These are phyloP conservation scores for Citrus trifoliata DNA, from an alignment of 345 rosid species.

Conservation along the genomic window DNA sequence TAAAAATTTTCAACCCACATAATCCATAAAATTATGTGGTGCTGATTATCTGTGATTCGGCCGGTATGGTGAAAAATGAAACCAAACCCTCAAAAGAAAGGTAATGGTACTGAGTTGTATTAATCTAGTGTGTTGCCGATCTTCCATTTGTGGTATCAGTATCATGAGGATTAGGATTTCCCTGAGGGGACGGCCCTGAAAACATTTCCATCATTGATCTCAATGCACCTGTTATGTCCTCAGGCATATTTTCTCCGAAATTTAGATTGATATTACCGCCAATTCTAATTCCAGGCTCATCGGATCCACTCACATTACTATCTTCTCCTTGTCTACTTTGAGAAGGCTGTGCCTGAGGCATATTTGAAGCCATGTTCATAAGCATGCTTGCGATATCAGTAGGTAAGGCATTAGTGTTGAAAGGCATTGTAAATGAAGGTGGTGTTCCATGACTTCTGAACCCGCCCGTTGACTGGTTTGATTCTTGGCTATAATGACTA, in stretches of 20 bases:
- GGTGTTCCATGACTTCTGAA: slow-evolving; percentile 26
- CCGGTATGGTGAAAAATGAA: neutral
- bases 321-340: slow-evolving; percentile 36
- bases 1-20: neutral
- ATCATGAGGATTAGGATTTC: slow-evolving; percentile 31
- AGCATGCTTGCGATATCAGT: slow-evolving; percentile 35
- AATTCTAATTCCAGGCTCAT: slow-evolving; percentile 35
- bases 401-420: slow-evolving; percentile 25
- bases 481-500: slow-evolving; percentile 26
- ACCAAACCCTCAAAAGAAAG: neutral
- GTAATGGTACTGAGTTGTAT: neutral
- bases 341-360: slow-evolving; percentile 29
- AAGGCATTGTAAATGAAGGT: slow-evolving; percentile 33
- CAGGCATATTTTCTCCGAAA: slow-evolving; percentile 43
- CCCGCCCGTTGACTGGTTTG: slow-evolving; percentile 26
- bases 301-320: slow-evolving; percentile 15
- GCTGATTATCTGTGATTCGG: neutral
- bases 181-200: slow-evolving; percentile 46
- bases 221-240: slow-evolving; percentile 56
- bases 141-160: slow-evolving; percentile 36
- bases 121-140: slow-evolving; percentile 25
- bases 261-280: slow-evolving; percentile 43
- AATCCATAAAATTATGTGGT: neutral
- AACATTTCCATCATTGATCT: slow-evolving; percentile 73
- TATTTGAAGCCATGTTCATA: slow-evolving; percentile 32